A percentile compares a stretch with the other conserved stretches of the same genome.
Evolutionary conservation across 208 protist genomes (phyloP).

Genomic region (Acanthamoeba royreba): DNA sequence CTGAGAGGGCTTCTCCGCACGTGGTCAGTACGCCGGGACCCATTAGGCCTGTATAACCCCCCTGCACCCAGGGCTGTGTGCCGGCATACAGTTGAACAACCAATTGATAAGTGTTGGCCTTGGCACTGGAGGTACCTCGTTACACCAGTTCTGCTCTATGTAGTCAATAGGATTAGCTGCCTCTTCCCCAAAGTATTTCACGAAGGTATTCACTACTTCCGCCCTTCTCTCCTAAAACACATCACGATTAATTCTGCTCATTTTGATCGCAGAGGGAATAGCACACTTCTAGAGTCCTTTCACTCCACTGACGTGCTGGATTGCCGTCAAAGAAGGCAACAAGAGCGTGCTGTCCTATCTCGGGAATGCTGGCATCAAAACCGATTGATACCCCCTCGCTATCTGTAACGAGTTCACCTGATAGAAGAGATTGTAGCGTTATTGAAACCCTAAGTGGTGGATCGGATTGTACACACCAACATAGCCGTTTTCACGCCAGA

Average conservation of each 20-base stretch:
- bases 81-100: not conserved
- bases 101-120: no score
- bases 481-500: constrained; percentile 39
- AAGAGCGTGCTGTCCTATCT: not conserved
- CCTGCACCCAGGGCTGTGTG: not conserved
- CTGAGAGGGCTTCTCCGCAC: not conserved
- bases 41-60: constrained; percentile 3
- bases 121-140: no score
- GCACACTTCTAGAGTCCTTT: not conserved
- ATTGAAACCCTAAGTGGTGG: not conserved
- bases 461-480: not conserved
- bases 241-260: no score
- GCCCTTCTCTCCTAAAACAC: not conserved
- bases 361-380: constrained; percentile 12
- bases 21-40: not conserved
- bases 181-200: not conserved
- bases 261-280: no score
- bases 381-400: not conserved
- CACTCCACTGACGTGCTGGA: not conserved
- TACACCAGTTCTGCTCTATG: not conserved
- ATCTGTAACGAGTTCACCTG: constrained; percentile 33
- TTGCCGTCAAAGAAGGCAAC: constrained; percentile 54
- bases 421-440: no score
- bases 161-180: not conserved
- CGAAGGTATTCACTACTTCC: not conserved